phyloP scores from a whole-genome alignment of 2,329 filamentous ascomycete genomes.

The Aspergillus ustus region DNA sequence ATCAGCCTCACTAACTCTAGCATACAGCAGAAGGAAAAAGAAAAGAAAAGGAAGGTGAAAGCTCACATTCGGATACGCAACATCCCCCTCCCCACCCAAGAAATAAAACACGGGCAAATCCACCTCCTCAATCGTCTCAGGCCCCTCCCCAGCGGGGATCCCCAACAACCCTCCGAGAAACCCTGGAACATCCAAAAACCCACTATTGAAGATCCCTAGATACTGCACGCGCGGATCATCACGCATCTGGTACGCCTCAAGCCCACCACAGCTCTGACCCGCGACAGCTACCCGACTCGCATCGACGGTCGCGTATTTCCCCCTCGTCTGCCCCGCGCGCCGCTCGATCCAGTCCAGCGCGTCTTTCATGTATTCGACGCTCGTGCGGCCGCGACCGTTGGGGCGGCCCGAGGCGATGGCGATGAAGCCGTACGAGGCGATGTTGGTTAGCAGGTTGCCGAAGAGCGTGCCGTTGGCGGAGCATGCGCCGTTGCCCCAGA shows the following conservation, averaged over 20 bases:
- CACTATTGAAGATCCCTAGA: constrained; percentile 13
- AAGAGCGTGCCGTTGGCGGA: constrained; percentile 16
- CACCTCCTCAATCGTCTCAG: constrained; percentile 9
- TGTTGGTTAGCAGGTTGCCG: constrained; percentile 15
- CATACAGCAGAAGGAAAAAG: background rate
- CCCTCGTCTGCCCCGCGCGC: background rate
- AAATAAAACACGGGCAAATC: constrained; percentile 19
- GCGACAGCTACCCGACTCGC: constrained; percentile 6
- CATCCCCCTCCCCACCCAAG: constrained; percentile 14
- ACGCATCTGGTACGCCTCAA: constrained; percentile 18
- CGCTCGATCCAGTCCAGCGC: constrained; percentile 5
- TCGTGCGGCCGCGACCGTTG: background rate
- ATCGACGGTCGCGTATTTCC: background rate
- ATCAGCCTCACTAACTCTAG: too few species aligned
- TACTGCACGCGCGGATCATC: constrained; percentile 11
- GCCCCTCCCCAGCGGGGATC: constrained; percentile 3
- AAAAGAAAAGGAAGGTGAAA: background rate
- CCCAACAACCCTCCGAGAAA: background rate
- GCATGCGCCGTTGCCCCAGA: constrained; percentile 19
- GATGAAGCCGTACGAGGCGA: constrained; percentile 16
- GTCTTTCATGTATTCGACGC: constrained; percentile 4
- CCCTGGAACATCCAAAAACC: constrained; percentile 6
- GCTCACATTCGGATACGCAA: constrained; percentile 19
- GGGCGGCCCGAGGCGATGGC: constrained; percentile 13
- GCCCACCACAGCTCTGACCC: constrained; percentile 15